Base-by-base conservation (phyloP, 1,284 basidiomycete genomes). In the Cryptococcus sp. region DNA sequence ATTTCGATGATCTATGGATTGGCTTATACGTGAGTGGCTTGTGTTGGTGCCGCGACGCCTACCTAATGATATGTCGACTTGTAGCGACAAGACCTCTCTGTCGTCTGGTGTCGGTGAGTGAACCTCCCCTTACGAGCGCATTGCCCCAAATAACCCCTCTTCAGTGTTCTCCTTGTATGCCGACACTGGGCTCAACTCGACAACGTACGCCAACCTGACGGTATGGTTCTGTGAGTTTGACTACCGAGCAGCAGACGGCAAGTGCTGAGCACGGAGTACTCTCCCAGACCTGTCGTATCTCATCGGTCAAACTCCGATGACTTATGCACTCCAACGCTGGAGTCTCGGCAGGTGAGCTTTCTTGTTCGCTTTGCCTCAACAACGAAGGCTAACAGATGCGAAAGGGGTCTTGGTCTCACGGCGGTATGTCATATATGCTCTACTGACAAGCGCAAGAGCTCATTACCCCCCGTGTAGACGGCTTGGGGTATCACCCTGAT, bases 151-250 rank as follows among this genome's bases (percentile, higher is more conserved):
- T 45, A 22, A 45, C 52, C 57, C 66, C 47, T 22, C 25, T 25
- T 19, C 51, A 17, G 53, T 66, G 20, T 63, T 65, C 44, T 60
- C 68, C 20, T 58, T 69, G 25, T 62, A 66, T 47, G 64, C 64
- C 20, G 72, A 70, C 5, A 66, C 64, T 25, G 27, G 65, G 5
- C 56, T 74, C 4, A 62, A 55, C 2, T 66, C 66, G 2, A 58
- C 62, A 5, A 61, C 71, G 44, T 72, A 65, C 54, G 53, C 64
- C 15, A 54, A 64, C 15, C 58, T 68, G 1, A 67, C 69, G 0
- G 67, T 68, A 5, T 68, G 64, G 47, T 60, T 74, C 42, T 74
- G 66, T 68, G 35, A 53, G 66, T 58, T 4, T 60, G 31, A 35
- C 31, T 35, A 35, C 31, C 31, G 31, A 35, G 31, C 31, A 35